A percentile compares a stretch with the other conserved stretches of the same genome.
These are phyloP conservation scores for Fusarium sacchari DNA, from an alignment of 2,329 filamentous ascomycete genomes.

Conservation along the genomic window DNA sequence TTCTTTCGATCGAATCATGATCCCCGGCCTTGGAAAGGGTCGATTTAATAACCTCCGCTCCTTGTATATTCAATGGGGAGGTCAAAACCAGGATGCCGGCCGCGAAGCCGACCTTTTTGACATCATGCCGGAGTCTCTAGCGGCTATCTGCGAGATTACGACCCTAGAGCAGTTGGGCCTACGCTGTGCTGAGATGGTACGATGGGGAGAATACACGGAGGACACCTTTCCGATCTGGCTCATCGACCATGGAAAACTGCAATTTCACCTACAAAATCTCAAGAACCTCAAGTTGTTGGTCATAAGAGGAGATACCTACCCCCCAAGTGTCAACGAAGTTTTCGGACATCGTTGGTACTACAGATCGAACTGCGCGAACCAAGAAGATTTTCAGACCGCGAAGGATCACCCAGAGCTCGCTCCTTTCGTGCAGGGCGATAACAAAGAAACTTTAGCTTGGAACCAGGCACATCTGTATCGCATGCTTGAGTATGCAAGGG, in stretches of 20 bases:
- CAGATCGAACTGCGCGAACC: rapidly evolving
- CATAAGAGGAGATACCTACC: not conserved
- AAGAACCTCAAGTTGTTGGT: not conserved
- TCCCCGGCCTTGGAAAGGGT: too few species aligned
- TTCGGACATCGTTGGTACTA: rapidly evolving
- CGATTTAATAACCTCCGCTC: too few species aligned
- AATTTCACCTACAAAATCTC: not conserved
- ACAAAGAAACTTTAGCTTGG: not conserved
- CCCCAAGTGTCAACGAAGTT: not conserved
- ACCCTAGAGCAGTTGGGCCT: not conserved
- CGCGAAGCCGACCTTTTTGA: too few species aligned
- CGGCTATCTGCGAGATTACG: not conserved
- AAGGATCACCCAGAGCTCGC: not conserved
- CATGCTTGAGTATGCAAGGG: constrained; percentile 21
- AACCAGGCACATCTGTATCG: constrained; percentile 21
- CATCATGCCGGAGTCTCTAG: rapidly evolving
- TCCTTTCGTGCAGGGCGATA: rapidly evolving
- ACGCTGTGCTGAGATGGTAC: not conserved
- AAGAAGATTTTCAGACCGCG: not conserved
- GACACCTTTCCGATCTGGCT: not conserved
- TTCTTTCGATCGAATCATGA: too few species aligned
- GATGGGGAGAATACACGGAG: not conserved
- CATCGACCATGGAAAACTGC: not conserved
- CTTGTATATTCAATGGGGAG: too few species aligned
- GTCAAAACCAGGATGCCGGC: too few species aligned